Conservation (phyloP, 2,329 filamentous ascomycete species). For the Colletotrichum cereale region DNA sequence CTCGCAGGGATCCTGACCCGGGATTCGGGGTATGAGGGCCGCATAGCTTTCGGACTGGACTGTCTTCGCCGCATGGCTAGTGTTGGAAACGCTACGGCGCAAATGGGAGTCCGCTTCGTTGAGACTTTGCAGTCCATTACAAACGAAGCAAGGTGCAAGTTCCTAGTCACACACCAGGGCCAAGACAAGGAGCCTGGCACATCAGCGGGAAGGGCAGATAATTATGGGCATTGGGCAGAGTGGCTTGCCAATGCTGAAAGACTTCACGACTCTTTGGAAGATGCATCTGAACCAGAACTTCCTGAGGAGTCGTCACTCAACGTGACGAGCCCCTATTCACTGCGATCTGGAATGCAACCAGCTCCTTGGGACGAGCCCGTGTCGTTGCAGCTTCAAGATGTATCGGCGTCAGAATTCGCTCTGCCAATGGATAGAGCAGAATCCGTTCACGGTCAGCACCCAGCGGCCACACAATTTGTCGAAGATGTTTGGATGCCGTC, state of each 20-base stretch:
- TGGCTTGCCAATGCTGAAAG: constrained; percentile 40
- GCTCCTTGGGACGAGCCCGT: constrained; percentile 23
- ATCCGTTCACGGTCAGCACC: constrained; percentile 3
- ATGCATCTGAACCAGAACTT: not conserved
- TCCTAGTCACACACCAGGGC: constrained; percentile 10
- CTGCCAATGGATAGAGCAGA: not conserved
- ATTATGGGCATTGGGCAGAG: constrained; percentile 43
- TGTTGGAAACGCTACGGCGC: constrained; percentile 47
- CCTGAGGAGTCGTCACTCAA: not conserved
- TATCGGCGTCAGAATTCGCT: not conserved
- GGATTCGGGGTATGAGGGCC: constrained; percentile 47
- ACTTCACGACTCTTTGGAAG: not conserved
- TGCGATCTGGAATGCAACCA: not conserved
- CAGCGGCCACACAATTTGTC: not conserved
- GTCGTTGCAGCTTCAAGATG: constrained; percentile 15
- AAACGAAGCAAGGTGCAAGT: constrained; percentile 42
- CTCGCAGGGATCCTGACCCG: constrained; percentile 51
- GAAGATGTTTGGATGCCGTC: constrained; percentile 30
- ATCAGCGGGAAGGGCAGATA: not conserved
- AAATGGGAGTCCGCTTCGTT: constrained; percentile 45
- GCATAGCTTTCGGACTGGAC: constrained; percentile 48
- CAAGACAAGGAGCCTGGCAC: not conserved
- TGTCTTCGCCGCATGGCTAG: constrained; percentile 51
- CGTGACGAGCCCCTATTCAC: not conserved
- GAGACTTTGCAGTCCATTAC: constrained; percentile 44